A percentile compares a stretch with the other conserved stretches of the same genome.
Conservation (phyloP, 1,284 basidiomycete genomes). For the Earliella scabrosa region DNA sequence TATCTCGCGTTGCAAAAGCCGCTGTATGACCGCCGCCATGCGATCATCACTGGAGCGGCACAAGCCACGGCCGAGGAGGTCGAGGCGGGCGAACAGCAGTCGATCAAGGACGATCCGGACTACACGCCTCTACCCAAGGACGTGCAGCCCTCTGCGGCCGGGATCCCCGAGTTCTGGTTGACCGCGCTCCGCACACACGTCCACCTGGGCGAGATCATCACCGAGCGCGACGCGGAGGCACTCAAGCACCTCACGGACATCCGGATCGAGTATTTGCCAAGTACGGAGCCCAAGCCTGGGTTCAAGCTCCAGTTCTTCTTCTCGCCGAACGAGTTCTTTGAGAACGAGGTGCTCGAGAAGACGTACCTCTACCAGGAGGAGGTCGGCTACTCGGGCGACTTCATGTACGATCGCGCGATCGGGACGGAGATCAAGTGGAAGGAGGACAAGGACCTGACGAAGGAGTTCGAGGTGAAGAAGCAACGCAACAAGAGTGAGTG, state of each 20-base stretch:
- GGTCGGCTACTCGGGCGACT: conserved; percentile 93
- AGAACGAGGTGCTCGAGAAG: conserved; percentile 86
- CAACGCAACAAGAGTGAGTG: conserved; percentile 95
- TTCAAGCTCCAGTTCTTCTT: conserved; percentile 93
- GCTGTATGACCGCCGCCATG: conserved; percentile 85
- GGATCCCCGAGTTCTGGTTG: conserved; percentile 98
- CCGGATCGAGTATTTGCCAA: conserved; percentile 66
- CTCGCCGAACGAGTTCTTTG: conserved; percentile 85
- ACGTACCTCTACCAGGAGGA: conserved; percentile 96
- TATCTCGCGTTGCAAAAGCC: conserved; percentile 88
- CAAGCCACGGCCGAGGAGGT: conserved; percentile 86
- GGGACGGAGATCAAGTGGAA: conserved; percentile 96
- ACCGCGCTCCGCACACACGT: conserved; percentile 94
- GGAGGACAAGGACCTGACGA: conserved; percentile 97
- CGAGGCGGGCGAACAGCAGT: conserved; percentile 74
- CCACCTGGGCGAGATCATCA: conserved; percentile 88
- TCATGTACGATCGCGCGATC: conserved; percentile 92
- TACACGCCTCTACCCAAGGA: conserved; percentile 63
- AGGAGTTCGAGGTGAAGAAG: conserved; percentile 99
- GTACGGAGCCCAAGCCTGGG: conserved; percentile 77
- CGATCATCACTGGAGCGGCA: conserved; percentile 81
- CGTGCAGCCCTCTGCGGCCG: conserved; percentile 44
- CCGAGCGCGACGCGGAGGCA: conserved; percentile 87
- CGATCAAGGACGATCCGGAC: conserved; percentile 70
- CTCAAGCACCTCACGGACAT: conserved; percentile 73